These are phyloP conservation scores for Calonectria naviculata DNA, from an alignment of 2,329 filamentous ascomycete genomes.

Conservation along the genomic window DNA sequence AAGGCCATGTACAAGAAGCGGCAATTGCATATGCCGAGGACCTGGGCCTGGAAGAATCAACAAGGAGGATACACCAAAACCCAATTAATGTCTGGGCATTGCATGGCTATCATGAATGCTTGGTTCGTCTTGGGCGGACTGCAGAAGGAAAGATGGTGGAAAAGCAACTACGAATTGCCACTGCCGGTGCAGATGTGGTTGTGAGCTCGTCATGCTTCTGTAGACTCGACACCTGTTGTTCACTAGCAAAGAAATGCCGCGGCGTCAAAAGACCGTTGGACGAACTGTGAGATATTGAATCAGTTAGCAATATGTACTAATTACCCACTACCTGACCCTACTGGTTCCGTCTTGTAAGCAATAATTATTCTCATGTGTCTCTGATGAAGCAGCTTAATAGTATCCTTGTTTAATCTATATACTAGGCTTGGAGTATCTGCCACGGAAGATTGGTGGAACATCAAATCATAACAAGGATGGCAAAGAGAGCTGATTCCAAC, in stretches of 20 bases:
- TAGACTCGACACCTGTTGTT: background rate
- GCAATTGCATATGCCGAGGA: slow-evolving; percentile 69
- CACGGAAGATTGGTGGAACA: background rate
- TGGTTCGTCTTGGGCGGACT: slow-evolving; percentile 60
- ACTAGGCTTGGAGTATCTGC: background rate
- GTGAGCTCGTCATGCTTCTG: slow-evolving; percentile 28
- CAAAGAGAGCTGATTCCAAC: too few species aligned
- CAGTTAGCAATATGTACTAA: too few species aligned
- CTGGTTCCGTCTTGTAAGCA: background rate
- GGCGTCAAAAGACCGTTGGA: background rate
- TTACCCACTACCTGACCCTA: background rate
- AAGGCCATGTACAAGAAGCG: slow-evolving; percentile 68
- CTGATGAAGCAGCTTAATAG: too few species aligned
- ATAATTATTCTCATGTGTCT: too few species aligned
- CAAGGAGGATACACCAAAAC: slow-evolving; percentile 74
- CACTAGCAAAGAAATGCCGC: background rate
- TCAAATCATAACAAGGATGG: background rate
- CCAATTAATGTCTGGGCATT: slow-evolving; percentile 81
- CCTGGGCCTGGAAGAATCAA: slow-evolving; percentile 66
- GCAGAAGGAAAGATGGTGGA: slow-evolving; percentile 46
- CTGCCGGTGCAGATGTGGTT: slow-evolving; percentile 8
- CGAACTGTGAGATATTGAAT: background rate
- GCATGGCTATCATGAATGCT: slow-evolving; percentile 78
- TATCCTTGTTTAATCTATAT: too few species aligned
- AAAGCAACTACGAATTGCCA: background rate